phyloP scores from a whole-genome alignment of 2,329 filamentous ascomycete species.

The Chrysosporium keratinophilum region DNA sequence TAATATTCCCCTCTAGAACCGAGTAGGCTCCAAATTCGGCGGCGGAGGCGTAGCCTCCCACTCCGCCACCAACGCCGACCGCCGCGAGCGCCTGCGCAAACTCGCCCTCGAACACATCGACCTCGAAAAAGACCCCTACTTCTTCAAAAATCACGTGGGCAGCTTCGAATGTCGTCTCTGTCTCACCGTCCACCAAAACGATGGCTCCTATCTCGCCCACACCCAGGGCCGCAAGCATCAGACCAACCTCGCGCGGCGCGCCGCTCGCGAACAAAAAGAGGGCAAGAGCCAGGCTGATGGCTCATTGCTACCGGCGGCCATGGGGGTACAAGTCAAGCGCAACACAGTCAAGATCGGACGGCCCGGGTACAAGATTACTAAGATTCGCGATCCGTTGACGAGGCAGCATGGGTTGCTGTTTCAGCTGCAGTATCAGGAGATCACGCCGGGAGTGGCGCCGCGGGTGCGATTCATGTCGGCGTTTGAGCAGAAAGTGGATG shows the following conservation, averaged over 20 bases:
- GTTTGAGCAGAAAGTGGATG: constrained; percentile 89
- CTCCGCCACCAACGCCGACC: constrained; percentile 89
- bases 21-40: constrained; percentile 93
- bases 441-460: constrained; percentile 61
- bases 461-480: constrained; percentile 96
- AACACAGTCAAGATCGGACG: constrained; percentile 91
- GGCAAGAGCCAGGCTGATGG: constrained; percentile 53
- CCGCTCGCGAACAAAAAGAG: constrained; percentile 89
- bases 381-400: constrained; percentile 79
- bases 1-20: constrained; percentile 52
- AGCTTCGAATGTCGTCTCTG: constrained; percentile 96
- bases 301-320: constrained; percentile 59
- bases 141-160: constrained; percentile 99
- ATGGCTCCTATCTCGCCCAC: constrained; percentile 96
- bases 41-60: constrained; percentile 92
- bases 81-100: constrained; percentile 91
- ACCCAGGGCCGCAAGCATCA: constrained; percentile 98
- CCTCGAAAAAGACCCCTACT: constrained; percentile 98
- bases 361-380: constrained; percentile 96
- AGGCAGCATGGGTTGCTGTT: constrained; percentile 87
- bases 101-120: constrained; percentile 98
- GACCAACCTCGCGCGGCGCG: constrained; percentile 90
- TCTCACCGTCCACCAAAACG: constrained; percentile 95
- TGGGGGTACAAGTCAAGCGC: constrained; percentile 61
- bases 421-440: constrained; percentile 91